Percentiles rank a stretch among this genome's conserved stretches.
These are phyloP conservation scores for Sabuloglossum arenarium DNA, from an alignment of 495 filamentous ascomycete genomes.

Conservation along the genomic window DNA sequence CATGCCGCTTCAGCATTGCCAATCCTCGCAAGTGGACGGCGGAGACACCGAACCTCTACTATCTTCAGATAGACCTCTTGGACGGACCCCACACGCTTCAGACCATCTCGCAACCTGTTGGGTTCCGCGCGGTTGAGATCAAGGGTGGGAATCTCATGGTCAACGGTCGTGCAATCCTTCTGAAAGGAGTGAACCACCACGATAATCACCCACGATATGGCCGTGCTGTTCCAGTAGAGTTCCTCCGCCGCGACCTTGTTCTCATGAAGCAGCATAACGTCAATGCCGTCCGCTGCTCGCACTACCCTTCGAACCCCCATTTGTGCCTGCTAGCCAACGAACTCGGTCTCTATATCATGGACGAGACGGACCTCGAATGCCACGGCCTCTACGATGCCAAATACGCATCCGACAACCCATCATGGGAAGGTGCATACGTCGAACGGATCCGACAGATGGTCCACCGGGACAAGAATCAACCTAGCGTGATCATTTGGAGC, in stretches of 20 bases:
- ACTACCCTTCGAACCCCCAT: slow-evolving; percentile 35
- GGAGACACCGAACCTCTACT: slow-evolving; percentile 5
- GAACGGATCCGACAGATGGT: slow-evolving; percentile 43
- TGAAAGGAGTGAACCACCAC: slow-evolving; percentile 42
- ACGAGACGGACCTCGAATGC: slow-evolving; percentile 51
- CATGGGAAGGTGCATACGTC: slow-evolving; percentile 41
- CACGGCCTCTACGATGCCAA: slow-evolving; percentile 44
- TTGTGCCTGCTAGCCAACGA: slow-evolving; percentile 45
- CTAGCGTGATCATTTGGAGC: slow-evolving; percentile 48
- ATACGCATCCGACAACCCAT: slow-evolving; percentile 39
- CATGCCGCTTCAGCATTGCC: background rate
- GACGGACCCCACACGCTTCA: slow-evolving; percentile 11
- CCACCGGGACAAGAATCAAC: slow-evolving; percentile 42
- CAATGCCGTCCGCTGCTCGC: slow-evolving; percentile 40
- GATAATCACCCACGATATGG: slow-evolving; percentile 39
- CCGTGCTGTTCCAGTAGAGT: slow-evolving; percentile 34
- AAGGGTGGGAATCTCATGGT: slow-evolving; percentile 33
- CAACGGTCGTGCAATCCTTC: slow-evolving; percentile 32
- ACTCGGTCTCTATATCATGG: slow-evolving; percentile 47
- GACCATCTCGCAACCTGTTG: slow-evolving; percentile 28
- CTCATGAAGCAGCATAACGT: slow-evolving; percentile 49
- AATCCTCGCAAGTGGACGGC: slow-evolving; percentile 5
- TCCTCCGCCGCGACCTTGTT: slow-evolving; percentile 34
- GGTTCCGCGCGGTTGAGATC: slow-evolving; percentile 38
- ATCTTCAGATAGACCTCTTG: background rate